Evolutionary conservation across 495 filamentous ascomycete species (phyloP).

Genomic region (Penicillium parvum): DNA sequence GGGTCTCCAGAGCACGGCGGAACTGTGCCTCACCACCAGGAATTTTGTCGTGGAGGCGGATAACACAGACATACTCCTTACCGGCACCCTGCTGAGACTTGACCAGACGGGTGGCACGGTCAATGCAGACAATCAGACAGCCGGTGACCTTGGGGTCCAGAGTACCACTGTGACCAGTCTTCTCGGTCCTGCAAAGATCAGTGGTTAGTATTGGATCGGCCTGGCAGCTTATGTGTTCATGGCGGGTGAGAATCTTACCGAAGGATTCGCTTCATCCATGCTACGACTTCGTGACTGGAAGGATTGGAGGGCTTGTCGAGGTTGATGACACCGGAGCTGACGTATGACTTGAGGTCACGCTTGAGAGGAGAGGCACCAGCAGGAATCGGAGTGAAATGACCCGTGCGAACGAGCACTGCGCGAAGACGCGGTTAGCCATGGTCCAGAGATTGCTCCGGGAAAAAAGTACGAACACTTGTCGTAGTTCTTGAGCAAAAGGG

Average conservation of each 20-base stretch:
- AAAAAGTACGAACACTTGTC: slow-evolving; percentile 58
- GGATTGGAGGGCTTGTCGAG: slow-evolving; percentile 98
- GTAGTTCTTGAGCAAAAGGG: slow-evolving; percentile 89
- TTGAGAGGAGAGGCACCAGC: slow-evolving; percentile 79
- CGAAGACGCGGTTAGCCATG: slow-evolving; percentile 18
- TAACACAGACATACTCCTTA: slow-evolving; percentile 84
- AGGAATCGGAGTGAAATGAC: slow-evolving; percentile 92
- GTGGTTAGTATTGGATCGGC: slow-evolving; percentile 16
- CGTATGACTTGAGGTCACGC: slow-evolving; percentile 91
- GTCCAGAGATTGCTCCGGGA: slow-evolving; percentile 7
- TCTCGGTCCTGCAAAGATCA: slow-evolving; percentile 64
- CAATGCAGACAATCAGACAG: slow-evolving; percentile 92
- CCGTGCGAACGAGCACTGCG: slow-evolving; percentile 77
- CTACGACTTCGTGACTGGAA: slow-evolving; percentile 95
- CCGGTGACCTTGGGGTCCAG: slow-evolving; percentile 94
- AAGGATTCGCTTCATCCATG: slow-evolving; percentile 96
- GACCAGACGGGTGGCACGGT: slow-evolving; percentile 91
- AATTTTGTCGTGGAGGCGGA: slow-evolving; percentile 87
- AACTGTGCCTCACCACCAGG: slow-evolving; percentile 88
- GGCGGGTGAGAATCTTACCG: slow-evolving; percentile 49
- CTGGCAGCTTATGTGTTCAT: neutral
- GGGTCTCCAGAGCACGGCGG: slow-evolving; percentile 81
- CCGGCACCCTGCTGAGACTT: slow-evolving; percentile 98
- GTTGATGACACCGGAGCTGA: slow-evolving; percentile 96
- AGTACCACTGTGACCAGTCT: slow-evolving; percentile 96